Evolutionary conservation across 2,329 filamentous ascomycete genomes (phyloP).

Genomic region (Geoglossum cookeanum): DNA sequence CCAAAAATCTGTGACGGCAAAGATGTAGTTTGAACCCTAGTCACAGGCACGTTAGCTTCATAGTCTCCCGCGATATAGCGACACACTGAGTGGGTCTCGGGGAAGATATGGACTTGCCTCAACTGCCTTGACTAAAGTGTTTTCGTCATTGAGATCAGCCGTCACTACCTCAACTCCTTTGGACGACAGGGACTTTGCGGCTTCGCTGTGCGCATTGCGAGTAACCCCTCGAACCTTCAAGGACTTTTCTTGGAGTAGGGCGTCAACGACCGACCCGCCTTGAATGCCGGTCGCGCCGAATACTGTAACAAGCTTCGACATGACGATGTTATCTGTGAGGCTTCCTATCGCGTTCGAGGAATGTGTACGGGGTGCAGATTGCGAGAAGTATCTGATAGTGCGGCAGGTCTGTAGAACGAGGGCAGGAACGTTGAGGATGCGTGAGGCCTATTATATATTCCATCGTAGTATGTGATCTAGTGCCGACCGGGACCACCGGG

Average conservation of each 20-base stretch:
- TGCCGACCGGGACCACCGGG: too few species aligned
- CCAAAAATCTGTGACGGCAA: slow-evolving; percentile 25
- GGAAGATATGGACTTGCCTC: background rate
- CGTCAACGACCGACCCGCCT: slow-evolving; percentile 34
- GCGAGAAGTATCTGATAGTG: background rate
- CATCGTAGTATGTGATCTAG: background rate
- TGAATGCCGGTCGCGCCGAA: slow-evolving; percentile 42
- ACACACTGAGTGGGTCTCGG: background rate
- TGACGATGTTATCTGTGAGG: background rate
- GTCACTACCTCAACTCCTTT: slow-evolving; percentile 32
- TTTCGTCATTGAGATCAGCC: slow-evolving; percentile 11
- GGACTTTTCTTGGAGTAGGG: slow-evolving; percentile 23
- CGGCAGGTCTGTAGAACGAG: background rate
- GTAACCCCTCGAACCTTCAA: slow-evolving; percentile 37
- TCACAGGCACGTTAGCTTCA: background rate
- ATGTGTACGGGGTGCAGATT: background rate
- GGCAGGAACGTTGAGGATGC: background rate
- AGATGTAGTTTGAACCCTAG: slow-evolving; percentile 12
- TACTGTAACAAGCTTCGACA: slow-evolving; percentile 30
- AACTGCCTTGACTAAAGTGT: background rate
- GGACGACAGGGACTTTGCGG: slow-evolving; percentile 24
- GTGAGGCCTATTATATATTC: background rate
- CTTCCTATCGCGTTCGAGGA: background rate
- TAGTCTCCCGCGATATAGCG: background rate
- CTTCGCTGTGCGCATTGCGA: slow-evolving; percentile 26